Evolutionary conservation across 2,329 filamentous ascomycete species (phyloP), one percentile per base, ranked within the genome.

Genomic region (Rutstroemia sp.): DNA sequence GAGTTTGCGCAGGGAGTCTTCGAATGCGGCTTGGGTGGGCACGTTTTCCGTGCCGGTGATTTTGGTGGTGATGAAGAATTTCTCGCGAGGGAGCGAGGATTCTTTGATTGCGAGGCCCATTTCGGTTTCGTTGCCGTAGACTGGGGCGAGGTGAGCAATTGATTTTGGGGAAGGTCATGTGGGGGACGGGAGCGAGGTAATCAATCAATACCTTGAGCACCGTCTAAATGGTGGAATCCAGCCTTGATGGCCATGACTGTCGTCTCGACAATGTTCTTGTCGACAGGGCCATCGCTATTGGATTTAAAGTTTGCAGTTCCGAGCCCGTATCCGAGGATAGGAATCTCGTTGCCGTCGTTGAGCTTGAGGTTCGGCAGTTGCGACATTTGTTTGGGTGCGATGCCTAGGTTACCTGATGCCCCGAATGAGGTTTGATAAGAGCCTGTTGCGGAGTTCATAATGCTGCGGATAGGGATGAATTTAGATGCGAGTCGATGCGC

Each of bases 201-300:
- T 19, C 16, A 6, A 37, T 14, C 23, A 39, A 9, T 51, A 85
- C 84, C 73, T 74, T 92, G 84, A 19, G 88, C 88, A 45, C 87
- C 82, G 69, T 92, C 88, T 3, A 92, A 76, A 66, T 92, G 87
- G 57, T 78, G 77, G 70, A 85, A 91, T 23, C 86, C 87, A n/a
- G 81, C 71, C 54, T 80, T 78, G 64, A 90, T 85, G 34, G 88
- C 87, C 61, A 73, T 77, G 56, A 86, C 79, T 10, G 77, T 71
- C 2, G 71, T 70, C 47, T 79, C 73, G 37, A 82, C 71, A 47
- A 77, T 71, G 5, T 77, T 74, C 56, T 82, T 72, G 62, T 89
- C 83, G 44, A 85, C 72, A 8, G 48, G 56, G 5, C 60, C 59
- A 49, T 57, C 59, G 7, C 37, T 18, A 55, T 77, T 72, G 8